Evolutionary conservation across 805 yeast genomes (phyloP).

Genomic region (Candida vartiovaarae): DNA sequence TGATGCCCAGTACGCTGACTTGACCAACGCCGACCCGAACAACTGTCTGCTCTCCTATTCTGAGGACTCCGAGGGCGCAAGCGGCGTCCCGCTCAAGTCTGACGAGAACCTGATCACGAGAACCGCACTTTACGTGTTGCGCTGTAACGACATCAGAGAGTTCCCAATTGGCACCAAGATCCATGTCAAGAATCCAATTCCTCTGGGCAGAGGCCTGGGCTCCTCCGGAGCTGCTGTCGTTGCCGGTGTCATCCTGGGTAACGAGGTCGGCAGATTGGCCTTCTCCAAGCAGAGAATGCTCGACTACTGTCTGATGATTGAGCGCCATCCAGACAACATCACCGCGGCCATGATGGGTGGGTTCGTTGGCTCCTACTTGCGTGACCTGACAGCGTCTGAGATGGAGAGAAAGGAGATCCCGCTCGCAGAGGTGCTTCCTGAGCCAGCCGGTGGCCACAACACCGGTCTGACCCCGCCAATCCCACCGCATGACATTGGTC

Average conservation of each 20-base stretch:
- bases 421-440: constrained; percentile 75
- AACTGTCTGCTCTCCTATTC: constrained; percentile 66
- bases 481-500: constrained; percentile 86
- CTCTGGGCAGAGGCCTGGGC: constrained; percentile 94
- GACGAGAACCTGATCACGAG: constrained; percentile 84
- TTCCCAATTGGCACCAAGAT: constrained; percentile 84
- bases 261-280: constrained; percentile 69
- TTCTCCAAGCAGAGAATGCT: constrained; percentile 76
- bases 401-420: constrained; percentile 75
- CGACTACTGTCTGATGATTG: constrained; percentile 94
- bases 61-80: constrained; percentile 69
- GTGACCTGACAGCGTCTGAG: constrained; percentile 71
- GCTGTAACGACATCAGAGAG: constrained; percentile 66
- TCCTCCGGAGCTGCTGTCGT: constrained; percentile 98
- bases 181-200: constrained; percentile 84
- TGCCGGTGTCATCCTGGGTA: constrained; percentile 89
- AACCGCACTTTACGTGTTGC: constrained; percentile 84
- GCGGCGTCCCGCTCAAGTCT: constrained; percentile 67
- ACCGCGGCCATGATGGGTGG: constrained; percentile 99
- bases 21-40: constrained; percentile 52
- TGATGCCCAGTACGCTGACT: constrained; percentile 40
- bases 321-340: constrained; percentile 96
- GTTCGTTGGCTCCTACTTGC: constrained; percentile 89
- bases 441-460: constrained; percentile 62
- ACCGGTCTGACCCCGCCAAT: constrained; percentile 65